These are phyloP conservation scores for Raddia guianensis DNA, from an alignment of 176 grass and related monocot genomes.

Conservation along the genomic window DNA sequence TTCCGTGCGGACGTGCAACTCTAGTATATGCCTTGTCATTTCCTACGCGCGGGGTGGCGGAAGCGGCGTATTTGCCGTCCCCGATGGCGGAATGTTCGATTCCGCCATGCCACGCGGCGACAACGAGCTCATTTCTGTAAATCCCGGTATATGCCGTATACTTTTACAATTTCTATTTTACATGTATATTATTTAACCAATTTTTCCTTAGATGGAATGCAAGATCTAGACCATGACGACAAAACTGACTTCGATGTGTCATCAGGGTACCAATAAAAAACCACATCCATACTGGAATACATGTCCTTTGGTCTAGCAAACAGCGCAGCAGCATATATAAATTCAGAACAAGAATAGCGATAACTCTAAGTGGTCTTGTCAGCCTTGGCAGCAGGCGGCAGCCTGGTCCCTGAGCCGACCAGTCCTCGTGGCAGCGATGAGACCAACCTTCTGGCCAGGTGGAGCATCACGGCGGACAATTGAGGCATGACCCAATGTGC, in stretches of 20 bases:
- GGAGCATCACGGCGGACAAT: constrained; percentile 86
- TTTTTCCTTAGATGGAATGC: constrained; percentile 29
- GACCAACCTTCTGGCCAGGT: constrained; percentile 90
- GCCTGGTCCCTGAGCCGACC: constrained; percentile 87
- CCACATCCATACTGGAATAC: constrained; percentile 39
- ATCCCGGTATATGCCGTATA: too few relatives aligned
- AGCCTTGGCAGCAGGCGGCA: constrained; percentile 75
- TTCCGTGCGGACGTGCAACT: too few relatives aligned
- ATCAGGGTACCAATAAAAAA: constrained; percentile 36
- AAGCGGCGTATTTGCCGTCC: too few relatives aligned
- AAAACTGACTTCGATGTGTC: constrained; percentile 36
- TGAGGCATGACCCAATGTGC: constrained; percentile 93
- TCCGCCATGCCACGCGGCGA: too few relatives aligned
- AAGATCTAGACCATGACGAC: constrained; percentile 13
- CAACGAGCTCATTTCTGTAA: too few relatives aligned
- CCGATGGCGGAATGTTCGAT: too few relatives aligned
- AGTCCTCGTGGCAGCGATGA: constrained; percentile 90
- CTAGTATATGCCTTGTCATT: too few relatives aligned
- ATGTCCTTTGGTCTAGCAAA: constrained; percentile 40
- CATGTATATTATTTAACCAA: too few relatives aligned
- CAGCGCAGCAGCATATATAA: background rate
- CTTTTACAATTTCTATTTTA: too few relatives aligned
- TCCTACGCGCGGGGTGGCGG: too few relatives aligned
- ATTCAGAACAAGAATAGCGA: constrained; percentile 3
- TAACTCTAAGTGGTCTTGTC: constrained; percentile 82